Conservation (phyloP, 148 eudicot species). For the Drosera capensis region DNA sequence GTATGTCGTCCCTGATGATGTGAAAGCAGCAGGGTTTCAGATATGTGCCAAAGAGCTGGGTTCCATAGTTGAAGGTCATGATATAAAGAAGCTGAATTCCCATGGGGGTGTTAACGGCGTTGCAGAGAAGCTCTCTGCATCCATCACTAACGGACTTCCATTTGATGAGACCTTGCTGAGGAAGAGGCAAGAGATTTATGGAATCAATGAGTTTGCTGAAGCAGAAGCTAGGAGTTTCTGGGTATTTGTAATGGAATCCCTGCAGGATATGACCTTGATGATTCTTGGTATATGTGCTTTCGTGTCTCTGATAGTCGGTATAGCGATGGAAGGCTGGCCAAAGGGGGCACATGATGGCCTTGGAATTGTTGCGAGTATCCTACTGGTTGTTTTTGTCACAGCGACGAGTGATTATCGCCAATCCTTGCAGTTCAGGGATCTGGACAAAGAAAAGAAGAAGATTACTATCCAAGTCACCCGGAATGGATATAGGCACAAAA, state of each 20-base stretch:
- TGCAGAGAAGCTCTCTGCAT: slow-evolving; percentile 4
- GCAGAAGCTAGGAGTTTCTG: slow-evolving; percentile 7
- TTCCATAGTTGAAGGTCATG: slow-evolving; percentile 9
- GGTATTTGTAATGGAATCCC: slow-evolving; percentile 11
- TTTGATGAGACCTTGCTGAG: background rate
- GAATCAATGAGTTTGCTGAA: slow-evolving; percentile 10
- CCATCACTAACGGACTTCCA: slow-evolving; percentile 8
- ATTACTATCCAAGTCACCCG: slow-evolving; percentile 14
- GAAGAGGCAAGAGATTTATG: slow-evolving; percentile 10
- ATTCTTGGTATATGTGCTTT: slow-evolving; percentile 12
- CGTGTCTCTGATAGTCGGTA: slow-evolving; percentile 13
- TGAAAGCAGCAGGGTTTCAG: slow-evolving; percentile 9
- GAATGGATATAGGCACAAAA: slow-evolving; percentile 11
- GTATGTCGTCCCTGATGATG: slow-evolving; percentile 6
- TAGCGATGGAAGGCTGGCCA: slow-evolving; percentile 17
- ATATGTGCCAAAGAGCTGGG: slow-evolving; percentile 9
- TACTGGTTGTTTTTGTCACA: slow-evolving; percentile 14
- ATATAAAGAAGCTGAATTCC: slow-evolving; percentile 5
- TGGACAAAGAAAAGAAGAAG: slow-evolving; percentile 18
- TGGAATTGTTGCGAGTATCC: slow-evolving; percentile 11
- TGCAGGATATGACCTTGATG: slow-evolving; percentile 11
- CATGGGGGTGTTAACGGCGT: slow-evolving; percentile 9
- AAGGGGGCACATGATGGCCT: slow-evolving; percentile 13
- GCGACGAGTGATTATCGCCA: slow-evolving; percentile 15
- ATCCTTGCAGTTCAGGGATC: slow-evolving; percentile 13